Conservation (phyloP, 345 rosid species). For the Cochlearia excelsa region DNA sequence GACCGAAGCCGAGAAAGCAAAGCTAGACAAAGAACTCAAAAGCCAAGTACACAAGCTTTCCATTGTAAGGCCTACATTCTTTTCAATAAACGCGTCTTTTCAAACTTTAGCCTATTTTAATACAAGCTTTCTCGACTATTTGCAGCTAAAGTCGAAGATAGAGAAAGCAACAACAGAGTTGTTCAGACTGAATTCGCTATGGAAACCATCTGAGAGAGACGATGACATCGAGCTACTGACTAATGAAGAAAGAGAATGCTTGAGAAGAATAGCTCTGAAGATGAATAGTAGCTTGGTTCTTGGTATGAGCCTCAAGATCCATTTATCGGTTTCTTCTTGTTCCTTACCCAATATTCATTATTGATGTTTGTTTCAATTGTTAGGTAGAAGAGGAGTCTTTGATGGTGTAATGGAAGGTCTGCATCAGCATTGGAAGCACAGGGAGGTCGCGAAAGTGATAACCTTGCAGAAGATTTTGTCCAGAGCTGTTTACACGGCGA, state of each 20-base stretch:
- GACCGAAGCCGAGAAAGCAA: conserved; percentile 56
- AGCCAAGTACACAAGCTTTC: conserved; percentile 61
- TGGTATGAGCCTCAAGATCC: conserved; percentile 43
- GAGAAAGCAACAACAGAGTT: conserved; percentile 50
- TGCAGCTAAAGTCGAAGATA: conserved; percentile 67
- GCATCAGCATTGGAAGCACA: conserved; percentile 91
- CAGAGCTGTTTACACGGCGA: conserved; percentile 61
- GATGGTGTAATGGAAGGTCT: conserved; percentile 82
- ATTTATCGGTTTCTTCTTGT: conserved; percentile 9
- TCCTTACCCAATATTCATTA: neutral
- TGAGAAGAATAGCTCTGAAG: conserved; percentile 65
- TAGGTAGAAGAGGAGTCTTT: conserved; percentile 85
- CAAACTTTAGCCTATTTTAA: neutral
- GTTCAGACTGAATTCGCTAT: conserved; percentile 49
- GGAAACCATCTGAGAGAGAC: conserved; percentile 49
- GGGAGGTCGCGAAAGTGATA: conserved; percentile 76
- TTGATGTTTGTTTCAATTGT: conserved; percentile 12
- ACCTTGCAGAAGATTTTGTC: conserved; percentile 62
- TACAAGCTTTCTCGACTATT: conserved; percentile 12
- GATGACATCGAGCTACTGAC: conserved; percentile 64
- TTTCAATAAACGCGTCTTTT: conserved; percentile 20
- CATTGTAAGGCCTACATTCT: conserved; percentile 48
- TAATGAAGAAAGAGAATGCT: conserved; percentile 74
- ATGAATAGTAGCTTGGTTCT: conserved; percentile 62
- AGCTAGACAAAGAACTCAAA: conserved; percentile 51